These are phyloP conservation scores for Middelhovenomyces tepae DNA, from an alignment of 805 yeast genomes.

Conservation along the genomic window DNA sequence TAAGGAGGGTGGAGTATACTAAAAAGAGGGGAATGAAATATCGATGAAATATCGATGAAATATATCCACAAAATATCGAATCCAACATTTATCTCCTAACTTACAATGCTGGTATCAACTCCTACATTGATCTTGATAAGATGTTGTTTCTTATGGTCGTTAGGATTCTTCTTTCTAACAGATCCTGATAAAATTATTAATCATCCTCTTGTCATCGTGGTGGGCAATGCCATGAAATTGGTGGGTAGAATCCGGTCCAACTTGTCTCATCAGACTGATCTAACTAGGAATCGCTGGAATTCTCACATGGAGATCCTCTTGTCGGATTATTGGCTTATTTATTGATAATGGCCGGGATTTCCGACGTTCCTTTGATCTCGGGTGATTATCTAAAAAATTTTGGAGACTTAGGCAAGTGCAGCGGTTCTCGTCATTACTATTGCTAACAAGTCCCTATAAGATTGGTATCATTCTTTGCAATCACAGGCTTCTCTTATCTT, in stretches of 20 bases:
- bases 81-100: not conserved
- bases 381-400: not conserved
- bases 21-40: conserved; percentile 4
- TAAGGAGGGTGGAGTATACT: not conserved
- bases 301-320: conserved; percentile 17
- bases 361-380: conserved; percentile 25
- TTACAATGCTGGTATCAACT: conserved; percentile 8
- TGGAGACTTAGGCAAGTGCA: not conserved
- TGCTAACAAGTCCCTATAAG: conserved; percentile 25
- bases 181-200: conserved; percentile 21
- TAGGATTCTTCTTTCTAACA: conserved; percentile 22
- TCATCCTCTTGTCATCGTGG: conserved; percentile 20
- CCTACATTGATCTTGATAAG: conserved; percentile 18
- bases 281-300: conserved; percentile 11
- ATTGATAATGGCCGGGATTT: conserved; percentile 17
- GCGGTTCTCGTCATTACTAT: too few species aligned
- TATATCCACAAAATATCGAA: not conserved
- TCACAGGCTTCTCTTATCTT: conserved; percentile 19
- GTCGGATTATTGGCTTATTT: conserved; percentile 24
- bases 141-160: conserved; percentile 18
- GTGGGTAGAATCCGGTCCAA: conserved; percentile 7
- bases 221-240: conserved; percentile 21
- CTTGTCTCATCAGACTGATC: conserved; percentile 1
- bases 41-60: not conserved
- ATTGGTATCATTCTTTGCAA: conserved; percentile 18